Conservation (phyloP, 768 basidiomycete species). For the Suillus placidus region DNA sequence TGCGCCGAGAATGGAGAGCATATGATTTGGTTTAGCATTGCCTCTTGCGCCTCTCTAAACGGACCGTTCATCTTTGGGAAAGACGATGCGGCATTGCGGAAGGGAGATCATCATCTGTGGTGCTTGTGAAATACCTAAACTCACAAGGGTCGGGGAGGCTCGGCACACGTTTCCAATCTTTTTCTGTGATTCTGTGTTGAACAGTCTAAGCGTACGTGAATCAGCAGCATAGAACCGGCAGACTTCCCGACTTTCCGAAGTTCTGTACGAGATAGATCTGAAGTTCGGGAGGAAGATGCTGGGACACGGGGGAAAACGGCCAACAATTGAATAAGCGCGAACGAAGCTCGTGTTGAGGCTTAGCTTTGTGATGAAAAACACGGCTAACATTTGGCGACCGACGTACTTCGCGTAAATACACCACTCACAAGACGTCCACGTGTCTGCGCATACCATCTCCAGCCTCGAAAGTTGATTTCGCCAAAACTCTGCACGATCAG, state of each 20-base stretch:
- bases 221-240: too few relatives aligned
- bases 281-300: background rate
- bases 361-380: background rate
- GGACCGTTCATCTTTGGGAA: background rate
- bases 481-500: background rate
- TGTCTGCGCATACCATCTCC: background rate
- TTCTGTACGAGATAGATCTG: background rate
- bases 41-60: conserved; percentile 15
- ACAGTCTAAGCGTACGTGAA: background rate
- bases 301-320: background rate
- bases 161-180: background rate
- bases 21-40: conserved; percentile 34
- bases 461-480: background rate
- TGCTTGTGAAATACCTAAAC: background rate
- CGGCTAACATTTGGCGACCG: background rate
- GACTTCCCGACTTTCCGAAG: background rate
- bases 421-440: background rate
- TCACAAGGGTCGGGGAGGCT: background rate
- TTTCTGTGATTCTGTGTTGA: background rate
- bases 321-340: background rate
- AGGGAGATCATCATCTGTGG: background rate
- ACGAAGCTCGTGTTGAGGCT: background rate
- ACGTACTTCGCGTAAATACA: conserved; percentile 1
- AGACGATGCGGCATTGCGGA: background rate
- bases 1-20: conserved; percentile 44